A percentile compares a stretch with the other conserved stretches of the same genome.
phyloP scores from a whole-genome alignment of 2,329 filamentous ascomycete species.

The Epichloe glyceriae region DNA sequence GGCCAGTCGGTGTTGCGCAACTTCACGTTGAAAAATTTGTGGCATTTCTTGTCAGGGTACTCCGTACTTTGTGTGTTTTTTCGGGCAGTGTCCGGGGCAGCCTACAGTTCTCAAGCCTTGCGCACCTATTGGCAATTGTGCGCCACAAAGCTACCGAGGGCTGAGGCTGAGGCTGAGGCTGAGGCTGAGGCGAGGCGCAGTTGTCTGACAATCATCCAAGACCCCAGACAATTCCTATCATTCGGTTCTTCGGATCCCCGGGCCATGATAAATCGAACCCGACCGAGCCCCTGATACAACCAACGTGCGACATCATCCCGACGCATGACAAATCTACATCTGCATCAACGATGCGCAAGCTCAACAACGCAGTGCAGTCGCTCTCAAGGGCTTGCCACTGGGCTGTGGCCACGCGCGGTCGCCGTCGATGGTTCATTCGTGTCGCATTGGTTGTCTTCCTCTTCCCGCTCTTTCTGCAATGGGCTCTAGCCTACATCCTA shows the following conservation, averaged over 20 bases:
- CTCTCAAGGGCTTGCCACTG: conserved; percentile 7
- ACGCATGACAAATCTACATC: not conserved
- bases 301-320: not conserved
- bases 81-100: not conserved
- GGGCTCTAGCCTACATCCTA: conserved; percentile 22
- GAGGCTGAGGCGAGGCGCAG: no score
- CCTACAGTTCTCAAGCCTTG: no score
- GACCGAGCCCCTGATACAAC: no score
- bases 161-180: not conserved
- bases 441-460: conserved; percentile 6
- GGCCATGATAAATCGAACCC: no score
- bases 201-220: no score
- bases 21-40: no score
- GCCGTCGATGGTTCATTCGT: conserved; percentile 10
- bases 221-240: not conserved
- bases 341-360: conserved; percentile 2
- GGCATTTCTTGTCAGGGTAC: not conserved
- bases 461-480: conserved; percentile 21
- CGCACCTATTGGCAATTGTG: no score
- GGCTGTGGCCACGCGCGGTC: conserved; percentile 10
- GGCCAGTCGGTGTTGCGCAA: not conserved
- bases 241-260: not conserved
- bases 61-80: not conserved
- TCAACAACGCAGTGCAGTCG: conserved; percentile 5
- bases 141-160: not conserved